A percentile compares a stretch with the other conserved stretches of the same genome.
These are phyloP conservation scores for Boechera divaricarpa DNA, from an alignment of 345 rosid genomes.

Conservation along the genomic window DNA sequence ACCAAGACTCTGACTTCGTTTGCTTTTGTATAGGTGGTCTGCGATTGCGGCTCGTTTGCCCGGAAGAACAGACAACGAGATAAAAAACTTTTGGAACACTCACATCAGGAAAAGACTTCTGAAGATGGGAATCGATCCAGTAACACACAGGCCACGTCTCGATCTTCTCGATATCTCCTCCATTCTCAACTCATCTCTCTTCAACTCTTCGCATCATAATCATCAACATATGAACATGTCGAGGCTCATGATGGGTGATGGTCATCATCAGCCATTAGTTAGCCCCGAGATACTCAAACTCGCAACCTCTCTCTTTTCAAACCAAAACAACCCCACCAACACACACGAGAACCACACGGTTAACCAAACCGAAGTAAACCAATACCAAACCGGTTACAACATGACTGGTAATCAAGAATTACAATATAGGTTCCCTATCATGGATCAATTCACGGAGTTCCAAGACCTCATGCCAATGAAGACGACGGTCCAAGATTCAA, in stretches of 20 bases:
- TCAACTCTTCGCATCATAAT: conserved; percentile 35
- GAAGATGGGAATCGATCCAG: conserved; percentile 88
- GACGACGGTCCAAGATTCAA: conserved; percentile 22
- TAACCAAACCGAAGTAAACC: conserved; percentile 40
- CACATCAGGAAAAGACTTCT: conserved; percentile 73
- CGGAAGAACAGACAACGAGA: conserved; percentile 90
- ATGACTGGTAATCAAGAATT: conserved; percentile 45
- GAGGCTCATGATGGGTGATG: conserved; percentile 43
- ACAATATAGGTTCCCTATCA: conserved; percentile 43
- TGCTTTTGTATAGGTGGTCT: conserved; percentile 70
- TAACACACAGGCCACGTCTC: conserved; percentile 74
- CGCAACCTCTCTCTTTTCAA: conserved; percentile 40
- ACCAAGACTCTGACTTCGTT: background rate
- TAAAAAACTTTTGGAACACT: conserved; percentile 92
- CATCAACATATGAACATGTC: conserved; percentile 40
- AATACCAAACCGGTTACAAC: conserved; percentile 46
- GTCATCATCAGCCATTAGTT: conserved; percentile 22
- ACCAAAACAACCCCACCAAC: conserved; percentile 34
- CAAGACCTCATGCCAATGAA: conserved; percentile 22
- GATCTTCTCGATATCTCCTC: conserved; percentile 65
- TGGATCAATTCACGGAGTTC: conserved; percentile 29
- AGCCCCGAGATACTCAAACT: conserved; percentile 47
- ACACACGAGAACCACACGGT: conserved; percentile 17
- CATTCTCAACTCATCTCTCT: conserved; percentile 47
- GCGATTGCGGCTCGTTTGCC: conserved; percentile 81